A percentile compares a stretch with the other conserved stretches of the same genome.
phyloP scores from a whole-genome alignment of 495 filamentous ascomycete species.

The Cairneyella variabilis region DNA sequence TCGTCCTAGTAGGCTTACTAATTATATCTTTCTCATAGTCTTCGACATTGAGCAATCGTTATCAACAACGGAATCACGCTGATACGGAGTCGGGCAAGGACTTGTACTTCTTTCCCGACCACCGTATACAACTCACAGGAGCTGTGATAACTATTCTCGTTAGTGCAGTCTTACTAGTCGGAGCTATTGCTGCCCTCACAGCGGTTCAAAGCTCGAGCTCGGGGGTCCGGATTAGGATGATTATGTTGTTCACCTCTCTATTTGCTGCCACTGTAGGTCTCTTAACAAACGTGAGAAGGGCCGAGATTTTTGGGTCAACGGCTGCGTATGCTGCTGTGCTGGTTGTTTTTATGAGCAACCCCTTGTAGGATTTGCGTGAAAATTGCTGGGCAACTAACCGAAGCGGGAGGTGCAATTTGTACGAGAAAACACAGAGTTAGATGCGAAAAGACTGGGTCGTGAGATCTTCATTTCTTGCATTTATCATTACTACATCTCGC shows the following conservation, averaged over 20 bases:
- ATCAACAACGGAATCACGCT: too few relatives aligned
- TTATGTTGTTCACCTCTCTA: constrained; percentile 5
- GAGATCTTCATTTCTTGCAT: too few relatives aligned
- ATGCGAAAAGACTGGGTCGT: too few relatives aligned
- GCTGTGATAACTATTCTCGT: constrained; percentile 5
- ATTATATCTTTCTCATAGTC: too few relatives aligned
- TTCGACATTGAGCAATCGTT: too few relatives aligned
- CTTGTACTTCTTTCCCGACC: neutral
- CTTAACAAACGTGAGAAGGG: constrained; percentile 22
- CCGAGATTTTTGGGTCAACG: constrained; percentile 24
- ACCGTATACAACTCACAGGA: neutral
- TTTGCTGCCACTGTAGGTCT: constrained; percentile 10
- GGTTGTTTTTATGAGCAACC: constrained; percentile 5
- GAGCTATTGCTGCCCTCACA: constrained; percentile 24
- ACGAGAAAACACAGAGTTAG: too few relatives aligned
- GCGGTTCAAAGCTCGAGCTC: neutral
- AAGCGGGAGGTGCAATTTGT: too few relatives aligned
- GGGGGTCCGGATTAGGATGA: constrained; percentile 5
- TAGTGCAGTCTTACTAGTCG: constrained; percentile 23
- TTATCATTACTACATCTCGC: too few relatives aligned
- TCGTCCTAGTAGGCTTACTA: too few relatives aligned
- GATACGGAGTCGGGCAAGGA: neutral
- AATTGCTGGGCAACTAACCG: too few relatives aligned
- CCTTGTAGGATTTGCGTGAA: too few relatives aligned
- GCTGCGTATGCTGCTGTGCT: constrained; percentile 26